Evolutionary conservation across 2,329 filamentous ascomycete genomes (phyloP).

Genomic region (Pseudogymnoascus destructans): DNA sequence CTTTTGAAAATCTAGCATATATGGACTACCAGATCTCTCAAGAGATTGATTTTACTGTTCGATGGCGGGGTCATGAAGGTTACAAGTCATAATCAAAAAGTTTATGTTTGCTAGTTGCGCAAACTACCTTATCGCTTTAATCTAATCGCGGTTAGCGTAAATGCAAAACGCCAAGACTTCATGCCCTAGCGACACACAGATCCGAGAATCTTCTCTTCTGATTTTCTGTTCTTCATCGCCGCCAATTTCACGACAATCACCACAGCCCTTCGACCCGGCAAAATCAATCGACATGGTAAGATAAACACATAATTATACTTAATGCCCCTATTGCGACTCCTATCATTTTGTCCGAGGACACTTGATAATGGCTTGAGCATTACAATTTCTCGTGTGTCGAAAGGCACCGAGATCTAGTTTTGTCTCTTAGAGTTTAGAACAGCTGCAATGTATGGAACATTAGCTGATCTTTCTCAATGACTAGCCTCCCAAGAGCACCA

Average conservation of each 20-base stretch:
- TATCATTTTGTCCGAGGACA: slow-evolving; percentile 23
- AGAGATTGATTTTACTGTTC: neutral
- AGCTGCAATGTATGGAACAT: slow-evolving; percentile 66
- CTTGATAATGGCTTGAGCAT: slow-evolving; percentile 48
- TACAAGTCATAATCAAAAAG: slow-evolving; percentile 10
- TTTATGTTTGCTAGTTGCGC: slow-evolving; percentile 12
- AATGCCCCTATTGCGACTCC: slow-evolving; percentile 17
- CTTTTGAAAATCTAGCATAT: slow-evolving; percentile 13
- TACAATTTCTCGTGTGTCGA: slow-evolving; percentile 26
- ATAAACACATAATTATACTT: slow-evolving; percentile 23
- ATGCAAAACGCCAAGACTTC: slow-evolving; percentile 19
- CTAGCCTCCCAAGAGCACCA: slow-evolving; percentile 91
- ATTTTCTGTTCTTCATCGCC: slow-evolving; percentile 25
- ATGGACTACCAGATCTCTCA: slow-evolving; percentile 9
- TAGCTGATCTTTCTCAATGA: slow-evolving; percentile 30
- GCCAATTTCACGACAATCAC: slow-evolving; percentile 35
- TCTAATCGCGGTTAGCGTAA: slow-evolving; percentile 7
- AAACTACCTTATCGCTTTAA: slow-evolving; percentile 8
- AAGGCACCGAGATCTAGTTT: slow-evolving; percentile 22
- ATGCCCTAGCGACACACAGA: slow-evolving; percentile 15
- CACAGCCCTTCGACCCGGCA: slow-evolving; percentile 31
- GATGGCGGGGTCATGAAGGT: slow-evolving; percentile 6
- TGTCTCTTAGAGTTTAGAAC: slow-evolving; percentile 86
- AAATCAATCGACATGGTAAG: slow-evolving; percentile 49
- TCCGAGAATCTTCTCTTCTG: slow-evolving; percentile 19